Conservation (phyloP, 2,329 filamentous ascomycete species). For the Fusarium tanahbumbuense region DNA sequence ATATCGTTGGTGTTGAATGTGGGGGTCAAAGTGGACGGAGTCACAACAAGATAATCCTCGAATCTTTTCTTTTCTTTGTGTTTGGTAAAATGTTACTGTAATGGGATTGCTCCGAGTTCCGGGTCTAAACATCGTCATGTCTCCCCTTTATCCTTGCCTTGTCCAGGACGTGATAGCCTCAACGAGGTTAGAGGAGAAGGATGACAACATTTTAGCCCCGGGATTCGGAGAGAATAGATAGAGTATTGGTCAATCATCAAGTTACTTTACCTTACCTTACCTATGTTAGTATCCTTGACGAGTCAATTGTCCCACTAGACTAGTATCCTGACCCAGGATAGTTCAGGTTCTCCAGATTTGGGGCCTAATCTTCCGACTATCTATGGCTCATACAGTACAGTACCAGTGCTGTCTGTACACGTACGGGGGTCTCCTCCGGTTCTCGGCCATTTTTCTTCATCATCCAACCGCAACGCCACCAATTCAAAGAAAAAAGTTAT, state of each 20-base stretch:
- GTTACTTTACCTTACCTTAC: not conserved
- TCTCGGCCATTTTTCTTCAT: constrained; percentile 32
- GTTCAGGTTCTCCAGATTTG: constrained; percentile 8
- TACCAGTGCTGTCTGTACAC: not conserved
- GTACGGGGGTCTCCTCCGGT: constrained; percentile 29
- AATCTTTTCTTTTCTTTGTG: not conserved
- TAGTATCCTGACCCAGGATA: not conserved
- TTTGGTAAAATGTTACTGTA: not conserved
- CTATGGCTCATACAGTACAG: constrained; percentile 15
- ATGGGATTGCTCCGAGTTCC: not conserved
- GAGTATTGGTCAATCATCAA: not conserved
- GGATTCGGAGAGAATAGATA: not conserved
- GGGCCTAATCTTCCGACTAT: not conserved
- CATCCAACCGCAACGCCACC: constrained; percentile 32
- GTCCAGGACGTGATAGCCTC: not conserved
- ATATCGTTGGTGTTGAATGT: constrained; percentile 17
- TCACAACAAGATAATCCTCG: constrained; percentile 11
- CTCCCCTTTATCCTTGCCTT: not conserved
- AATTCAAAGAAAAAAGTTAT: constrained; percentile 26
- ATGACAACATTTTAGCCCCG: not conserved
- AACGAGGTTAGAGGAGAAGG: not conserved
- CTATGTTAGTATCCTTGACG: not conserved
- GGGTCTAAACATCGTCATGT: not conserved
- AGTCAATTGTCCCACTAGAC: constrained; percentile 24
- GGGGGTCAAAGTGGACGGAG: constrained; percentile 18